These are phyloP conservation scores for Pueraria montana DNA, from an alignment of 306 rosid genomes.

Conservation along the genomic window DNA sequence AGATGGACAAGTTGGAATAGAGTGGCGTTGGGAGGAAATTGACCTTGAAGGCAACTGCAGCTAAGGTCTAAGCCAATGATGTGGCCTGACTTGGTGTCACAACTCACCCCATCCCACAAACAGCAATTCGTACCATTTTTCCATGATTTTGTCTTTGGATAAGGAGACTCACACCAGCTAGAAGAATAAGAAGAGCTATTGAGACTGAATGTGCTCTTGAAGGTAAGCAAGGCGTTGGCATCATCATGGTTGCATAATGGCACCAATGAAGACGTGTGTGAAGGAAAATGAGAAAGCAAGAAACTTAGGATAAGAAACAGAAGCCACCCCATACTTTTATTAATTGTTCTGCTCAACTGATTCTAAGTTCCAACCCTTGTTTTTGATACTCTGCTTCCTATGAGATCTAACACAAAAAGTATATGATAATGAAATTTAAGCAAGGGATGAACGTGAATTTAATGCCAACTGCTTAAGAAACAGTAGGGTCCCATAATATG, in stretches of 20 bases:
- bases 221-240: no score
- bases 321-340: no score
- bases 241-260: no score
- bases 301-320: neutral
- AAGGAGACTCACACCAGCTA: no score
- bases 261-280: no score
- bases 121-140: slow-evolving; percentile 3
- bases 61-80: slow-evolving; percentile 7
- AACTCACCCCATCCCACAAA: slow-evolving; percentile 4
- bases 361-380: no score
- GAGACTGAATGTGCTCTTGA: neutral
- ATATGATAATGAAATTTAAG: neutral
- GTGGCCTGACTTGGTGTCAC: neutral
- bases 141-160: neutral
- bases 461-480: no score
- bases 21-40: neutral
- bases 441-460: neutral
- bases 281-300: neutral
- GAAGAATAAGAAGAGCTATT: no score
- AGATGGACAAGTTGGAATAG: slow-evolving; percentile 24
- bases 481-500: no score
- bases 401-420: neutral
- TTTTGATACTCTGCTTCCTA: no score
- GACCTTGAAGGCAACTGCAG: slow-evolving; percentile 21
- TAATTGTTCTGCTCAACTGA: neutral